These are phyloP conservation scores for Helichrysum umbraculigerum DNA, from an alignment of 129 eudicot genomes.

Conservation along the genomic window DNA sequence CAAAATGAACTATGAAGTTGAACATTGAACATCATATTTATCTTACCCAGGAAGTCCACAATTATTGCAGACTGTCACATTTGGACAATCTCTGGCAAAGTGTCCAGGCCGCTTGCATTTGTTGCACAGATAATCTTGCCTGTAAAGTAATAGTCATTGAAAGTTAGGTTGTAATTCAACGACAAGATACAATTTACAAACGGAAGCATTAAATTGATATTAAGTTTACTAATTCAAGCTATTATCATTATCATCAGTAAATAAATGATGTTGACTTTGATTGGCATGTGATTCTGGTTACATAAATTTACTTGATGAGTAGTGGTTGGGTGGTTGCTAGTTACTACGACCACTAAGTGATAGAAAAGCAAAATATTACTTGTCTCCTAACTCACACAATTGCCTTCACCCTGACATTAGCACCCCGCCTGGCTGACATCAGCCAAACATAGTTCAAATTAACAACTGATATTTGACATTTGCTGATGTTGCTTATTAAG, in stretches of 20 bases:
- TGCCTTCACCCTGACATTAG: background rate
- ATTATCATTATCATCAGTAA: background rate
- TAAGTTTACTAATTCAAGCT: slow-evolving; percentile 10
- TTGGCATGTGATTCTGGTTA: background rate
- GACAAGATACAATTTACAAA: background rate
- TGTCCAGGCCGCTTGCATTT: slow-evolving; percentile 85
- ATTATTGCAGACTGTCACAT: slow-evolving; percentile 78
- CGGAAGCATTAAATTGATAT: background rate
- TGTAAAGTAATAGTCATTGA: slow-evolving; percentile 30
- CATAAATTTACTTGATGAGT: background rate
- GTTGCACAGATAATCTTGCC: slow-evolving; percentile 69
- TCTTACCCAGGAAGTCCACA: slow-evolving; percentile 84
- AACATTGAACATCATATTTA: background rate
- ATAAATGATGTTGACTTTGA: background rate
- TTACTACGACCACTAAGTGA: background rate
- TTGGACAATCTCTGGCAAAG: slow-evolving; percentile 78
- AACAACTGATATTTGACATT: background rate
- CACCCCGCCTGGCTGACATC: background rate
- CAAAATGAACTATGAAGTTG: background rate
- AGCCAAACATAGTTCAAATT: background rate
- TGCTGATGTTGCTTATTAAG: background rate
- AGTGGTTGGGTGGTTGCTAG: background rate
- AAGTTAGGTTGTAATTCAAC: slow-evolving; percentile 4
- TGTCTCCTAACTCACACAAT: background rate
- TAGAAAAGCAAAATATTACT: background rate